Evolutionary conservation across 2,329 filamentous ascomycete species (phyloP).

Genomic region (Thielaviopsis ethacetica): DNA sequence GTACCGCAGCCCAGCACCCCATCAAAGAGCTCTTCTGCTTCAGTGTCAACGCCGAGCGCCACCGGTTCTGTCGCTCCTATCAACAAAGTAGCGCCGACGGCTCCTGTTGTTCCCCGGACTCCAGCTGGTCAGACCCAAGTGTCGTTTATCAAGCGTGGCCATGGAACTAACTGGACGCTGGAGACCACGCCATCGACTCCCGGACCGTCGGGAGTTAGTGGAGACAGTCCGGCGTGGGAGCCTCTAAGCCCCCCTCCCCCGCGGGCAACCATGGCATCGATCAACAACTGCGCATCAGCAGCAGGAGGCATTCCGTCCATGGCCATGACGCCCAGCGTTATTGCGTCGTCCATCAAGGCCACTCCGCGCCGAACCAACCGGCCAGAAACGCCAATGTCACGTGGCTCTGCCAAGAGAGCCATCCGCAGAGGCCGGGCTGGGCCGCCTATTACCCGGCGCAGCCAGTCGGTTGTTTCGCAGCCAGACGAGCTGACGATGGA

Average conservation of each 20-base stretch:
- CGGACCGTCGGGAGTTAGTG: constrained; percentile 20
- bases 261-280: neutral
- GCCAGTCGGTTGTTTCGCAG: constrained; percentile 30
- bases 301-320: constrained; percentile 22
- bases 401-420: constrained; percentile 2
- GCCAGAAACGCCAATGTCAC: constrained; percentile 11
- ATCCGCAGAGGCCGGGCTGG: constrained; percentile 6
- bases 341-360: constrained; percentile 6
- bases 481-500: constrained; percentile 32
- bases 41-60: neutral
- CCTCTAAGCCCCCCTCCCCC: constrained; percentile 23
- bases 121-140: constrained; percentile 2
- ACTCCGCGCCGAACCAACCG: constrained; percentile 6
- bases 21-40: constrained; percentile 1
- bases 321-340: constrained; percentile 11
- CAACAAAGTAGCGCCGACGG: neutral
- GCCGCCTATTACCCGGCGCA: constrained; percentile 21
- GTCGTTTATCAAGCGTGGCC: constrained; percentile 19
- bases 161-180: constrained; percentile 43
- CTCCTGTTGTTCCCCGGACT: constrained; percentile 2
- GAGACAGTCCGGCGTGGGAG: constrained; percentile 38
- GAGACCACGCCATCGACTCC: constrained; percentile 43
- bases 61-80: neutral
- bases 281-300: constrained; percentile 20
- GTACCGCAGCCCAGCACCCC: constrained; percentile 6